These are phyloP conservation scores for Senecio squalidus DNA, from an alignment of 140 eudicot species.

Conservation along the genomic window DNA sequence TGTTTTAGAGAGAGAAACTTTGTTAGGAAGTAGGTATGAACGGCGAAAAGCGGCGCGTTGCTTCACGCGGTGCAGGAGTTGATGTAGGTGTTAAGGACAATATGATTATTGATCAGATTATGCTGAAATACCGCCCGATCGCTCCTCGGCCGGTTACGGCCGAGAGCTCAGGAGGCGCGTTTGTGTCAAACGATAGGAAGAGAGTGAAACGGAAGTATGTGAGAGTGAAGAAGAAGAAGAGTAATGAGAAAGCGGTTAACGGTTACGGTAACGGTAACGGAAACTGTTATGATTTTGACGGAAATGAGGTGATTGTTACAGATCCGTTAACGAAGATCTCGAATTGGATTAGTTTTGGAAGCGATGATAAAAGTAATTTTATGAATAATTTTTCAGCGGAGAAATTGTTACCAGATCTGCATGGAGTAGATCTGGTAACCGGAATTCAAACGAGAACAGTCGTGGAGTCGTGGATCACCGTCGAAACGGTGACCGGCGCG, in stretches of 20 bases:
- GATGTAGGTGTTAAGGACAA: no score
- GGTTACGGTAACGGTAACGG: neutral
- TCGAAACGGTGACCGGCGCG: constrained; percentile 45
- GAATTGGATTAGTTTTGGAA: constrained; percentile 31
- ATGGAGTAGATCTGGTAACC: constrained; percentile 35
- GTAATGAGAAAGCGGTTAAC: constrained; percentile 9
- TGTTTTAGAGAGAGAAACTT: constrained; percentile 16
- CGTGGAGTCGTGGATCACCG: constrained; percentile 56
- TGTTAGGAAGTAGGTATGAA: no score
- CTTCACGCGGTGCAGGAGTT: no score
- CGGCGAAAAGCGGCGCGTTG: constrained; percentile 17
- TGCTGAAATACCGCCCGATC: constrained; percentile 85
- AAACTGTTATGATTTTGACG: constrained; percentile 12
- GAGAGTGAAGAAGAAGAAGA: constrained; percentile 43
- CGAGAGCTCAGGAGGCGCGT: constrained; percentile 28
- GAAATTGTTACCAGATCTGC: constrained; percentile 17
- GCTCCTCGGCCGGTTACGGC: constrained; percentile 59
- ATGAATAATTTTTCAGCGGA: neutral
- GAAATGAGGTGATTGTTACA: constrained; percentile 1
- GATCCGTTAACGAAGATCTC: constrained; percentile 23
- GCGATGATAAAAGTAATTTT: constrained; percentile 8
- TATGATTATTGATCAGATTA: constrained; percentile 46
- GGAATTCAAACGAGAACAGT: neutral
- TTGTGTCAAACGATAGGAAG: constrained; percentile 16
- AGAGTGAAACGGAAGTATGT: constrained; percentile 76